Evolutionary conservation across 805 yeast genomes (phyloP), one percentile per base, ranked within the genome.

Genomic region (Ogataea angusta): DNA sequence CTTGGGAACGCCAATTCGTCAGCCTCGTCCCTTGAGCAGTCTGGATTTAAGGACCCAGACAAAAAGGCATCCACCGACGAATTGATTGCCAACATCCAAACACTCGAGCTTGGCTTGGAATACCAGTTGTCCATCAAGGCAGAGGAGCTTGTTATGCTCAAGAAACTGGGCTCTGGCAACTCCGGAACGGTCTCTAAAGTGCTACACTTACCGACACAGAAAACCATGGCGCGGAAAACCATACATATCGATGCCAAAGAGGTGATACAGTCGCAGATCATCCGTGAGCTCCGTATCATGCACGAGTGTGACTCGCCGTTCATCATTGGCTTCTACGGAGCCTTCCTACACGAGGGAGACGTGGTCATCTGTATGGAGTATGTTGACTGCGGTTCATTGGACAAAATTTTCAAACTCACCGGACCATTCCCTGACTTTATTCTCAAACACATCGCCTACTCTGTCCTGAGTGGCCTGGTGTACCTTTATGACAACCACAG

Each of bases 311-410:
- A 76, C 57, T 81, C 78, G 40, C 87, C 87, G 4, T 85, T 76
- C 53, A 90, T 93, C 33, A 85, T 91, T 36, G 87, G 85, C 33
- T 93, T 90, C 60, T 91, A 82, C 62, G 98, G 98, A 6, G 95
- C 96, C 0, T 85, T 82, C 56, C 73, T 88, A 37, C 76, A 76
- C 40, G 80, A 80, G 45, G 75, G 73, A 21, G 85, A 87, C 46
- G 90, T 93, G 13, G 82, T 88, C 10, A 85, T 93, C 46, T 84
- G 95, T 59, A 89, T 90, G 95, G 98, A 91, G 63, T 90, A 86
- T 63, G 86, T 91, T 78, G 95, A 91, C 62, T 86, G 96, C 62
- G 91, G 96, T 0, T 88, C 97, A 0, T 69, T 91, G 26, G 98
- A 93, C 59, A 80, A 85, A 46, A 82, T 91, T 17, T 66, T 82